Evolutionary conservation across 495 filamentous ascomycete genomes (phyloP), one percentile per base, ranked within the genome.

Genomic region (Penicillium coffeae): DNA sequence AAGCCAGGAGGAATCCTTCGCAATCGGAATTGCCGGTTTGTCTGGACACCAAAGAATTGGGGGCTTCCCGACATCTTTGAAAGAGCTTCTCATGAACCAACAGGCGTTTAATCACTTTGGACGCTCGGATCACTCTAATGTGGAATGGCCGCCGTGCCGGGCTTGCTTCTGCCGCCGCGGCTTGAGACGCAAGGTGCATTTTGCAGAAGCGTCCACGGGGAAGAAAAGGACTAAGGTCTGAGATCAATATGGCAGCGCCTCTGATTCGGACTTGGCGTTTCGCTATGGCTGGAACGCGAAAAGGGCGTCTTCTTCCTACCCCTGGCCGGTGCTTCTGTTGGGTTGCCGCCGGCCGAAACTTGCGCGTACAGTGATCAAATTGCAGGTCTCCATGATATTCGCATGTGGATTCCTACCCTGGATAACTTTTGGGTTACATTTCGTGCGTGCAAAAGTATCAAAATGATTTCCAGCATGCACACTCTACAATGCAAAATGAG

Each of bases 51-150:
- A 48, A 19, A 37, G 45, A 32, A 50, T 60, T 22, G 54, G 58
- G 13, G 58, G 58, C 15, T 56, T 60, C 32, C 58, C 54, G 27
- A 56, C 20, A 8, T 50, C 54, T 8, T 42, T 56, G n/a, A 38
- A 56, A 10, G 36, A 49, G 0, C 13, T 60, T 30, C 42, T 56
- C 9, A 12, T 30, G n/a, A 21, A 56, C 16, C 58, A 60, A 34
- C 54, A 56, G 37, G 50, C 41, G 12, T 47, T 42, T 25, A 32
- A 47, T 30, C 20, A 13, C 9, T 60, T 56, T 54, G 50, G 58
- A 21, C 53, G 49, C 25, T 27, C 58, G n/a, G 58, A 60, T 36
- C 58, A 60, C 40, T 46, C 21, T 22, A 37, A 15, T 8, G 19
- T 8, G 39, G 14, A 30, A 14, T 55, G 47, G 52, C 52, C 52